Conservation (phyloP, 345 rosid genomes). For the Kernera saxatilis region DNA sequence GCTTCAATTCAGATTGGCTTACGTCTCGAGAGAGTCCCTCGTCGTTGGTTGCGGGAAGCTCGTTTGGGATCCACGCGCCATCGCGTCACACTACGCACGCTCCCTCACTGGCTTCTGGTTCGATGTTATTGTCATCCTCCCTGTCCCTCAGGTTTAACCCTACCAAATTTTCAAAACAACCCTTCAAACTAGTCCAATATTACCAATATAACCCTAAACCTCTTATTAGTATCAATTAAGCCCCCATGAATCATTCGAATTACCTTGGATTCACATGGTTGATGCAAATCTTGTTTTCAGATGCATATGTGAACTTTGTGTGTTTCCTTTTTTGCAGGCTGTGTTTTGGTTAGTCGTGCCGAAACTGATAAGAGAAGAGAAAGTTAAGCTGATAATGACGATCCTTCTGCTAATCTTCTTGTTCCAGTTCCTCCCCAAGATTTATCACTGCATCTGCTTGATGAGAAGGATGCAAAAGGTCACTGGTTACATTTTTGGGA, state of each 20-base stretch:
- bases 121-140: conserved; percentile 79
- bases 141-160: conserved; percentile 75
- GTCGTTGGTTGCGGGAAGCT: conserved; percentile 92
- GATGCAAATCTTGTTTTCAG: background rate
- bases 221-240: background rate
- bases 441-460: conserved; percentile 70
- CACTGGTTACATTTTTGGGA: conserved; percentile 87
- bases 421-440: conserved; percentile 66
- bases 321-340: conserved; percentile 40
- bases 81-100: conserved; percentile 58
- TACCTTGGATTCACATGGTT: background rate
- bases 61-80: conserved; percentile 82
- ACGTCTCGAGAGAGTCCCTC: conserved; percentile 73
- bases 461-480: conserved; percentile 84
- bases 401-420: conserved; percentile 48
- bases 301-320: background rate
- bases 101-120: conserved; percentile 85
- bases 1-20: conserved; percentile 77
- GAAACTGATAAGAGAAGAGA: conserved; percentile 53
- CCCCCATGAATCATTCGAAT: background rate
- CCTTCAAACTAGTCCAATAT: background rate
- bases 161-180: background rate
- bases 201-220: background rate
- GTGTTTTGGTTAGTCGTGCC: conserved; percentile 78
- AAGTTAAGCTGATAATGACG: conserved; percentile 59